Conservation (phyloP, 371 early-diverging fungal species). For the Parasitella parasitica region DNA sequence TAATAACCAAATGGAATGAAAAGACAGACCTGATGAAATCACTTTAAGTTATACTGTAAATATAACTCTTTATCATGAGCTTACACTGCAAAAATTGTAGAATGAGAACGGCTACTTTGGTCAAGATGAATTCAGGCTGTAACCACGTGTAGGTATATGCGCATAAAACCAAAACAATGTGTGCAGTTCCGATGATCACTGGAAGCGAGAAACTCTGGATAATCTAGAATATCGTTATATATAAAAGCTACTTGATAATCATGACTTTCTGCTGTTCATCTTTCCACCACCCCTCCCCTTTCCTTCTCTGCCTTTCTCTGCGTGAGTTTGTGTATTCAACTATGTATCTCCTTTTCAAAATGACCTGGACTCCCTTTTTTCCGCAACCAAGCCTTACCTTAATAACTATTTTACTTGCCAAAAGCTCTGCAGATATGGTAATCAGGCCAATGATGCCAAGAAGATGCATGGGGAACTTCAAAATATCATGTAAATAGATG, state of each 20-base stretch:
- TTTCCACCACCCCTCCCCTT: not conserved
- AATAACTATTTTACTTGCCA: conserved; percentile 5
- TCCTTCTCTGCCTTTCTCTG: not conserved
- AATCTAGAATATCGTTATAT: conserved; percentile 8
- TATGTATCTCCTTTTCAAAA: not conserved
- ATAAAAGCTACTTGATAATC: too few species aligned
- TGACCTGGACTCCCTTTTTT: not conserved
- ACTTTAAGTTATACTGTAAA: not conserved
- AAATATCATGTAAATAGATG: conserved; percentile 9
- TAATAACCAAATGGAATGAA: conserved; percentile 35
- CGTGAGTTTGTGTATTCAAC: too few species aligned
- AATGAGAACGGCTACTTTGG: conserved; percentile 12
- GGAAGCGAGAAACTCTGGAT: conserved; percentile 4
- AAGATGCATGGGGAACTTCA: conserved; percentile 16
- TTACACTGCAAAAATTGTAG: conserved; percentile 11
- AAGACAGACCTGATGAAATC: conserved; percentile 12
- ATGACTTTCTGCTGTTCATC: too few species aligned
- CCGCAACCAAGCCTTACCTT: not conserved
- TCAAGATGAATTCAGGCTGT: conserved; percentile 10
- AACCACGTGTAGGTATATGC: conserved; percentile 27
- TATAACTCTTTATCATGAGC: not conserved
- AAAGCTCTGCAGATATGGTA: conserved; percentile 3
- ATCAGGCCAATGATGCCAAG: conserved; percentile 15
- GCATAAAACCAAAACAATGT: conserved; percentile 20
- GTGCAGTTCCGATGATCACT: conserved; percentile 7